Evolutionary conservation across 2,329 filamentous ascomycete genomes (phyloP).

Genomic region (Chaetoscypha palmicola): DNA sequence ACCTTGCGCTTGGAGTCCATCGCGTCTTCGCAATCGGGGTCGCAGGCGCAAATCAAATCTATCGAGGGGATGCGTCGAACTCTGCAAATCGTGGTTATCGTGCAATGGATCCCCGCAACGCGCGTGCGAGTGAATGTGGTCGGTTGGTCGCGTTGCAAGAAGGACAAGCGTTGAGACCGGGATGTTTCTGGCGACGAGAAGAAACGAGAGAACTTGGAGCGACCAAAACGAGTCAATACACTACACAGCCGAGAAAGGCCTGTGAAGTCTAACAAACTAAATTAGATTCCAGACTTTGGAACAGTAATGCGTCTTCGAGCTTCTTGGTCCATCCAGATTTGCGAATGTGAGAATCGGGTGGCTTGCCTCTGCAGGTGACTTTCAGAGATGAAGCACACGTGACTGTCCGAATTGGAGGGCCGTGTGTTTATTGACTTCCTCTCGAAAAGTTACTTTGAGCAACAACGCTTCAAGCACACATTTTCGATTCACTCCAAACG

Average conservation of each 20-base stretch:
- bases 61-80: slow-evolving; percentile 8
- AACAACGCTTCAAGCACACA: neutral
- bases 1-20: slow-evolving; percentile 49
- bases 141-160: slow-evolving; percentile 15
- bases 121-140: slow-evolving; percentile 12
- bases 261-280: no score
- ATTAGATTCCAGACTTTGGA: no score
- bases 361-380: no score
- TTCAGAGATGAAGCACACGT: no score
- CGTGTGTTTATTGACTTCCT: neutral
- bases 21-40: slow-evolving; percentile 11
- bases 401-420: no score
- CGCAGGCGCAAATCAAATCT: slow-evolving; percentile 6
- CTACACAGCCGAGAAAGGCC: no score
- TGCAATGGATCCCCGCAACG: slow-evolving; percentile 17
- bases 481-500: neutral
- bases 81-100: slow-evolving; percentile 7
- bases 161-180: slow-evolving; percentile 4
- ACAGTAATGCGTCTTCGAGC: no score
- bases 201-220: no score
- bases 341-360: no score
- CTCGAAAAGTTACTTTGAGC: no score
- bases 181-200: slow-evolving; percentile 15
- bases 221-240: no score
- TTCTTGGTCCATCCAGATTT: no score